These are phyloP conservation scores for Myriosclerotinia scirpicola DNA, from an alignment of 2,329 filamentous ascomycete species.

Conservation along the genomic window DNA sequence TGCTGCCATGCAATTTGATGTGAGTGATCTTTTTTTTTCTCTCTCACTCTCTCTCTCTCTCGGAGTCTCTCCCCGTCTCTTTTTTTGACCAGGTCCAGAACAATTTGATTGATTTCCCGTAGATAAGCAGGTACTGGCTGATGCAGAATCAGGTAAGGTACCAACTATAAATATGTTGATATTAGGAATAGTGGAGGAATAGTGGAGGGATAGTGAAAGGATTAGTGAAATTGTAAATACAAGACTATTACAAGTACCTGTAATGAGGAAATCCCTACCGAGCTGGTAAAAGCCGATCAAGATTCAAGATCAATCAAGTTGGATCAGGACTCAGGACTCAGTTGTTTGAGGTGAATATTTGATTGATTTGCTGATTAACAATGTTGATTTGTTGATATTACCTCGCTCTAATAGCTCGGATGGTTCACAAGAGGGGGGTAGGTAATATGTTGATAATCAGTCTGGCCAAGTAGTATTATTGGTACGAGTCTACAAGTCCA, in stretches of 20 bases:
- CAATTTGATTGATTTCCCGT: neutral
- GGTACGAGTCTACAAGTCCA: no score
- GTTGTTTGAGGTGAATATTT: neutral
- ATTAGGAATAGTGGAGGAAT: conserved; percentile 3
- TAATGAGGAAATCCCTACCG: neutral
- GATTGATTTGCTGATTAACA: no score
- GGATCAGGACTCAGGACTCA: no score
- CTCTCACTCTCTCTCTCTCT: neutral
- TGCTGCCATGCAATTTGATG: neutral
- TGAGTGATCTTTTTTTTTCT: neutral
- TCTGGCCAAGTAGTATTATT: no score
- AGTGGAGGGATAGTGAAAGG: neutral
- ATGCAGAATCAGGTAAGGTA: conserved; percentile 14
- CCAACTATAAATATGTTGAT: conserved; percentile 16
- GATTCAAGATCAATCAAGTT: neutral
- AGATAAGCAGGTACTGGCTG: conserved; percentile 5
- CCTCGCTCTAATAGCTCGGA: no score
- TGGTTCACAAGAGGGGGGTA: neutral
- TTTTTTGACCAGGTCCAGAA: conserved; percentile 11
- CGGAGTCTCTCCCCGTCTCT: neutral
- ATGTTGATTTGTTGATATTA: conserved; percentile 1
- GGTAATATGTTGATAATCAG: neutral
- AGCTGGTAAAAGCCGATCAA: conserved; percentile 5
- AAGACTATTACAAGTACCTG: no score
- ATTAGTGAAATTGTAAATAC: conserved; percentile 2